Conservation (phyloP, 2,329 filamentous ascomycete genomes). For the Rachicladosporium sp. region DNA sequence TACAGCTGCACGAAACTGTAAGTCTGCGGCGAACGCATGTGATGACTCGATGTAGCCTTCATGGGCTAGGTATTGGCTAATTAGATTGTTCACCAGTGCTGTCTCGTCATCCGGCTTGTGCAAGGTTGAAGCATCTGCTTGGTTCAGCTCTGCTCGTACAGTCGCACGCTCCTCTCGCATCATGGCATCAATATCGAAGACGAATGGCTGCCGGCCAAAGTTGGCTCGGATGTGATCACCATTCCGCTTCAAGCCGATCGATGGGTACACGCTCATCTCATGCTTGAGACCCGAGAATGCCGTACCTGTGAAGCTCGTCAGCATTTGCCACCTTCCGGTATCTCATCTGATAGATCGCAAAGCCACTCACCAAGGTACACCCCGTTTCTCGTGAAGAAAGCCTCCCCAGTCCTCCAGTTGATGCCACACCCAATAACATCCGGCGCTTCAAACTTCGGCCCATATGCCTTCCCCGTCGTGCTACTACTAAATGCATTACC, state of each 20-base stretch:
- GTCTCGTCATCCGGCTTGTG: slow-evolving; percentile 58
- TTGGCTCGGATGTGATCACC: slow-evolving; percentile 48
- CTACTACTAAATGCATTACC: slow-evolving; percentile 50
- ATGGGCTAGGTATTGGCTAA: slow-evolving; percentile 81
- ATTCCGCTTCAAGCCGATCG: slow-evolving; percentile 54
- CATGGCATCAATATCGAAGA: slow-evolving; percentile 82
- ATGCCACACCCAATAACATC: slow-evolving; percentile 54
- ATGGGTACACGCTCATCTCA: slow-evolving; percentile 50
- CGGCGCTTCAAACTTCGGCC: slow-evolving; percentile 45
- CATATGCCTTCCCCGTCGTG: slow-evolving; percentile 45
- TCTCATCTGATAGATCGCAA: slow-evolving; percentile 29
- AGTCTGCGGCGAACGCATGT: slow-evolving; percentile 66
- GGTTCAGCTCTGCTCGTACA: slow-evolving; percentile 50
- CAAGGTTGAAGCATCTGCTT: slow-evolving; percentile 43
- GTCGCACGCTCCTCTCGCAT: slow-evolving; percentile 54
- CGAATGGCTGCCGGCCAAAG: slow-evolving; percentile 61
- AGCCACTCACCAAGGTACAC: slow-evolving; percentile 38
- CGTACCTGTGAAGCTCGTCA: slow-evolving; percentile 38
- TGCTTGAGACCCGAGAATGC: slow-evolving; percentile 56
- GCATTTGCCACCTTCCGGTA: slow-evolving; percentile 43
- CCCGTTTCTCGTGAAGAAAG: slow-evolving; percentile 57
- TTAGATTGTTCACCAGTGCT: slow-evolving; percentile 67
- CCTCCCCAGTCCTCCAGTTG: slow-evolving; percentile 48
- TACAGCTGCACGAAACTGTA: slow-evolving; percentile 32
- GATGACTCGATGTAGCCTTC: slow-evolving; percentile 94